Base-by-base conservation (phyloP, 257 asterid species). In the Fraxinus americana region DNA sequence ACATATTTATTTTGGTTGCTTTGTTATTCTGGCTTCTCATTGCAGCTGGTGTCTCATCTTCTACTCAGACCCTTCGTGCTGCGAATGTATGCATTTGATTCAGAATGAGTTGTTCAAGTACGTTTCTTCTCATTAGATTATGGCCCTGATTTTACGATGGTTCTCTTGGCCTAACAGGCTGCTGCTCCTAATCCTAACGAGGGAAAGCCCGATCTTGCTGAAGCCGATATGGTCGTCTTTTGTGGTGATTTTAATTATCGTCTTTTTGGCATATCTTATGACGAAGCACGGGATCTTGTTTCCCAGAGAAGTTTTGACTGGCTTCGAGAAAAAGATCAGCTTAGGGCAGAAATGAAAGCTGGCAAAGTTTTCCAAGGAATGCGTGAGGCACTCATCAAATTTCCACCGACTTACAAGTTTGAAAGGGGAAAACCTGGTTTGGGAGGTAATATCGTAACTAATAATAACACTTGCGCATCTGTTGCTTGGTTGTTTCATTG, bases 241-340 rank as follows among this genome's bases (percentile, higher is more conserved):
- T 87, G 82, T 52, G 99, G 99, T 17, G 99, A 96, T 86, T 92
- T 93, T 68, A 93, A 96, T 76, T 96, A 96, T 82, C 97, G 99
- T 21, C 94, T 96, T 68, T 93, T 90, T 78, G 99, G 99, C 19
- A 96, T 96, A 90, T 87, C 98, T 2, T 96, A 96, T 32, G 99
- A 93, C 39, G 99, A 96, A 81, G 99, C 97, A 38, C 88, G 99
- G 82, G 99, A 96, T 79, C 89, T 96, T 13, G 98, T 96, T 61
- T 96, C 99, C 23, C 98, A 96, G 70, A 92, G 99, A 87, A 87
- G 97, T 86, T 96, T 96, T 76, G 99, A 94, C 71, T 96, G 99
- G 99, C 97, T 96, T 65, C 92, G 97, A 9, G 98, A 96, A 88
- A 96, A 84, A 78, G 99, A 93, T 82, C 98, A 96, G 78, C 78